A percentile compares a stretch with the other conserved stretches of the same genome.
phyloP scores from a whole-genome alignment of 116 monocot species.

The Trichopus zeylanicus region DNA sequence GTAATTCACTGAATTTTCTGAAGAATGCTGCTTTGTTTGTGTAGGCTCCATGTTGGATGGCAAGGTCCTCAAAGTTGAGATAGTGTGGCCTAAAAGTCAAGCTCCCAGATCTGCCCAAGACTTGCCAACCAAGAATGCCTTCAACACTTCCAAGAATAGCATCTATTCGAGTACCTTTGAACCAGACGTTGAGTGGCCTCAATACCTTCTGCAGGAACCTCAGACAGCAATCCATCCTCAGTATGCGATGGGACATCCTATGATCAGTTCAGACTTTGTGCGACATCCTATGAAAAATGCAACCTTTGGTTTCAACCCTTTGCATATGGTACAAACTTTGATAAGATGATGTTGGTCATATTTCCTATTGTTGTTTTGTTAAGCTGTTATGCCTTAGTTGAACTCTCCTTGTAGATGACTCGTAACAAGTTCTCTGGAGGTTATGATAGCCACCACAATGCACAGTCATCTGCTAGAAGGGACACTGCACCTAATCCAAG shows the following conservation, averaged over 20 bases:
- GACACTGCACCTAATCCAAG: not conserved
- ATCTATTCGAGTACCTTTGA: not conserved
- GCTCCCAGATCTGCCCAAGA: not conserved
- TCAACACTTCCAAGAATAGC: not conserved
- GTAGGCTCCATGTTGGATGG: slow-evolving; percentile 21
- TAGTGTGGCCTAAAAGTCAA: slow-evolving; percentile 18
- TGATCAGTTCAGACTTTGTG: not conserved
- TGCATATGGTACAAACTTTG: too few relatives aligned
- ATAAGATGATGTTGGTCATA: not conserved
- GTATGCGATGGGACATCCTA: not conserved
- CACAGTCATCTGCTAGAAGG: not conserved
- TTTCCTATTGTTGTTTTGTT: not conserved
- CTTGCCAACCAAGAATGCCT: not conserved
- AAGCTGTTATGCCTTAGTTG: too few relatives aligned
- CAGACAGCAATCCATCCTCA: not conserved
- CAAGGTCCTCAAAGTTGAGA: slow-evolving; percentile 25
- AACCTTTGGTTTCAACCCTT: not conserved
- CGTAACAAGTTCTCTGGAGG: not conserved
- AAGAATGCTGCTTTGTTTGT: slow-evolving; percentile 1
- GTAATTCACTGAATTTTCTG: not conserved
- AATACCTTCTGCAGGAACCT: not conserved
- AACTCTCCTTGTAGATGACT: not conserved
- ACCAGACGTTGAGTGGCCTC: not conserved
- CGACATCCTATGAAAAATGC: not conserved
- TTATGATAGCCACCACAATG: not conserved